These are phyloP conservation scores for Kuraishia cidri DNA, from an alignment of 805 yeast species.

Conservation along the genomic window DNA sequence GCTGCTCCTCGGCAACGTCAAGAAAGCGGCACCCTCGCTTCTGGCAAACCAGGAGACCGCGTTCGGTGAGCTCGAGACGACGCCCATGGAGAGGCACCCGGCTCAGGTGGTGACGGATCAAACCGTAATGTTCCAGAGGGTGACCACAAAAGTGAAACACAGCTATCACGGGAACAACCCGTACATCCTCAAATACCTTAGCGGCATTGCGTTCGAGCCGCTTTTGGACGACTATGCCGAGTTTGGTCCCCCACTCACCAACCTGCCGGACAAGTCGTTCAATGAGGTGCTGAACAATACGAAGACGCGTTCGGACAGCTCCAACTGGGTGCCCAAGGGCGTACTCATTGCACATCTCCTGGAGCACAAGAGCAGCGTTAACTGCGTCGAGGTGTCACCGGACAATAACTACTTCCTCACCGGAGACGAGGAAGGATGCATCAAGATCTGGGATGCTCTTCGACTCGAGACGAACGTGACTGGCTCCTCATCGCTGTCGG, in stretches of 20 bases:
- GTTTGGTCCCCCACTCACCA: constrained; percentile 40
- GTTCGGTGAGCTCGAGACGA: constrained; percentile 31
- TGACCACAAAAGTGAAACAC: constrained; percentile 23
- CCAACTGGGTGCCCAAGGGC: constrained; percentile 28
- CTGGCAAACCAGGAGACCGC: constrained; percentile 28
- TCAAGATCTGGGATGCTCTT: constrained; percentile 72
- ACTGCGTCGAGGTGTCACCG: constrained; percentile 47
- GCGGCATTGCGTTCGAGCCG: constrained; percentile 45
- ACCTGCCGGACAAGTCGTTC: not conserved
- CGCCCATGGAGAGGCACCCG: constrained; percentile 6
- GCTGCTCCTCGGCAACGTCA: too few relatives aligned
- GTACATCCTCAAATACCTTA: constrained; percentile 48
- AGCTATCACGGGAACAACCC: constrained; percentile 66
- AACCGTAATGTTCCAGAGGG: too few relatives aligned
- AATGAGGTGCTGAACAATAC: not conserved
- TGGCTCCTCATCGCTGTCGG: constrained; percentile 35
- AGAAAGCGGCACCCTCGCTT: constrained; percentile 29
- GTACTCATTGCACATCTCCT: constrained; percentile 51
- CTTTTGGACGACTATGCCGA: constrained; percentile 52
- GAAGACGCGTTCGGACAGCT: not conserved
- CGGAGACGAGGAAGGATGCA: constrained; percentile 65
- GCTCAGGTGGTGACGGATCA: too few relatives aligned
- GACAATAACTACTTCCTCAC: constrained; percentile 62
- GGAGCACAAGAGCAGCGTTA: constrained; percentile 55
- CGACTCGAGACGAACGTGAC: constrained; percentile 56